A percentile compares a stretch with the other conserved stretches of the same genome.
Evolutionary conservation across 2,329 filamentous ascomycete genomes (phyloP).

Genomic region (Talaromyces marneffei): DNA sequence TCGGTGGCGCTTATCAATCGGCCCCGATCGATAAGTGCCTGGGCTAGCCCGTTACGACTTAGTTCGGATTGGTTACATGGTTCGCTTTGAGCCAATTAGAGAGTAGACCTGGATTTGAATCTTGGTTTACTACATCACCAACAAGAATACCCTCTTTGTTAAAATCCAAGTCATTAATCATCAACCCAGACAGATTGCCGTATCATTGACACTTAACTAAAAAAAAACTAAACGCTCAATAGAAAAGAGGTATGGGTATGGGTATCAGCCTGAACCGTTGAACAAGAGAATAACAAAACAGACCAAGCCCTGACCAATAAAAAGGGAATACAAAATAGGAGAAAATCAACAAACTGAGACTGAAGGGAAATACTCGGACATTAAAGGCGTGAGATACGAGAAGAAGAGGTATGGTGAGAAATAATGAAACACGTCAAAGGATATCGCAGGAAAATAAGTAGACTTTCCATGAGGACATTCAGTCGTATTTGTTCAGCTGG

Average conservation of each 20-base stretch:
- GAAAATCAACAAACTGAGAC: neutral
- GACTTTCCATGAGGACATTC: neutral
- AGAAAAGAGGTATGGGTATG: neutral
- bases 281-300: neutral
- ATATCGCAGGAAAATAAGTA: neutral
- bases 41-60: neutral
- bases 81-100: neutral
- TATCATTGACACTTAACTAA: neutral
- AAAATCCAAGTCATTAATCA: neutral
- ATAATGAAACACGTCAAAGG: neutral
- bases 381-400: neutral
- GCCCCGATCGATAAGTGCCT: slow-evolving; percentile 1
- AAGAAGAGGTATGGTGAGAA: neutral
- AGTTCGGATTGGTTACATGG: neutral
- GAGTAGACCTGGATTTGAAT: too few relatives aligned
- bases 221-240: neutral
- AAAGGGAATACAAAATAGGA: neutral
- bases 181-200: neutral
- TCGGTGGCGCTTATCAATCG: slow-evolving; percentile 13
- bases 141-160: neutral
- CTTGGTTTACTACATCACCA: neutral
- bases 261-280: slow-evolving; percentile 5
- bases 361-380: neutral
- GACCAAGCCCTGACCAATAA: neutral
- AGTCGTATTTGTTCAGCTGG: too few relatives aligned